Evolutionary conservation across 2,329 filamentous ascomycete species (phyloP), one percentile per base, ranked within the genome.

Genomic region (Xylaria hypoxylon): DNA sequence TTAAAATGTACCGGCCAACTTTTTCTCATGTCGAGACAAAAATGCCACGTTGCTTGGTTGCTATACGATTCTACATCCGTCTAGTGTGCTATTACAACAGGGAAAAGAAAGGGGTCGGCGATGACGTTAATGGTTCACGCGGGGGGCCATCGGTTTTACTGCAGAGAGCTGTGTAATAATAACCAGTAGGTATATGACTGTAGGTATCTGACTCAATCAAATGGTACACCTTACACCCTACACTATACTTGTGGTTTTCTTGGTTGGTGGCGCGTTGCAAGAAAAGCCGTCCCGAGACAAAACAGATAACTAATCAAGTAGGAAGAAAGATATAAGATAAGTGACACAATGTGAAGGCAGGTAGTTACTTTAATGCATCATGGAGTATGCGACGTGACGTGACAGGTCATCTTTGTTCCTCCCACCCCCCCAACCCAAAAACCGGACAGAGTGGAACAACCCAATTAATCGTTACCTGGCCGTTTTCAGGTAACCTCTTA

Each of bases 371-470:
- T 42, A 13, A 44, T 51, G 57, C 44, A 65, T 56, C 51, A 42
- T 50, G 47, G 52, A 45, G 5, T 28, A 58, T 56, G 64, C 60
- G 40, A 55, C 55, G 62, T 59, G 40, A 64, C 48, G 59, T 63
- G 59, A 66, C 64, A 59, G 64, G 19, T 63, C 64, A 45, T 40
- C 26, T 51, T 52, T 50, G 28, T 26, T 47, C 50, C 22, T 56
- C n/a, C 33, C 51, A 40, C 48, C n/a, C 42, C 50, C 7, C 31
- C 13, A 50, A 31, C 40, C 40, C 48, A 33, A 35, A 40, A 55
- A 40, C 11, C 22, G 17, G 59, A 62, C 50, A 22, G 52, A 40
- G 38, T 42, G 50, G 19, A 26, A 38, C 33, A 26, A 44, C 40
- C 50, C 44, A 31, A 38, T 51, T 38, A 58, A 53, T 48, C 28